Conservation (phyloP, 2,329 filamentous ascomycete species). For the Penicillium sp. region DNA sequence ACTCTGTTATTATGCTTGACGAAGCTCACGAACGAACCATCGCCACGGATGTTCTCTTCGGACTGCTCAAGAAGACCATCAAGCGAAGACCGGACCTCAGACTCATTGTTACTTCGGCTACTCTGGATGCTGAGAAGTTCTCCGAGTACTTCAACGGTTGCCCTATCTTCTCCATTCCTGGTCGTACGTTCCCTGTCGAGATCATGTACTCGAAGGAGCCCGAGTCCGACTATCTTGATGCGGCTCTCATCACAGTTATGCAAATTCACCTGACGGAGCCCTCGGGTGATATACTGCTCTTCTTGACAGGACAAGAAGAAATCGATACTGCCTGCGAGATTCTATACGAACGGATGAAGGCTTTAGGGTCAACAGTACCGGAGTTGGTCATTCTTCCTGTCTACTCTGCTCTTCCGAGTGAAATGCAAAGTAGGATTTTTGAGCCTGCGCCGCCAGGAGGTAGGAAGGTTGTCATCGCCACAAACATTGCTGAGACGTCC, state of each 20-base stretch:
- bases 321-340: slow-evolving; percentile 94
- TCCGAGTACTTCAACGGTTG: slow-evolving; percentile 91
- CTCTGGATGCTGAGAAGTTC: slow-evolving; percentile 94
- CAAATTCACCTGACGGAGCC: slow-evolving; percentile 93
- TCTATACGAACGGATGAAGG: slow-evolving; percentile 90
- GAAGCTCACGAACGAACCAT: slow-evolving; percentile 97
- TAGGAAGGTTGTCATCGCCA: slow-evolving; percentile 92
- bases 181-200: slow-evolving; percentile 89
- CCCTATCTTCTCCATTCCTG: slow-evolving; percentile 93
- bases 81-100: slow-evolving; percentile 80
- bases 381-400: slow-evolving; percentile 89
- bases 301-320: slow-evolving; percentile 94
- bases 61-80: slow-evolving; percentile 83
- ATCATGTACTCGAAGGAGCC: slow-evolving; percentile 91
- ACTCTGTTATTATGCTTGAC: slow-evolving; percentile 95
- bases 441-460: slow-evolving; percentile 78
- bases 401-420: slow-evolving; percentile 86
- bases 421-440: slow-evolving; percentile 90
- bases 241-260: slow-evolving; percentile 93
- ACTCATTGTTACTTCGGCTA: slow-evolving; percentile 92
- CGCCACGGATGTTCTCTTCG: slow-evolving; percentile 89
- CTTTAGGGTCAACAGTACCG: slow-evolving; percentile 76
- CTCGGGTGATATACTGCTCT: slow-evolving; percentile 86
- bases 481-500: slow-evolving; percentile 95
- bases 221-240: slow-evolving; percentile 89